Conservation (phyloP, 371 early-diverging fungal genomes). For the Mucor irregularis region DNA sequence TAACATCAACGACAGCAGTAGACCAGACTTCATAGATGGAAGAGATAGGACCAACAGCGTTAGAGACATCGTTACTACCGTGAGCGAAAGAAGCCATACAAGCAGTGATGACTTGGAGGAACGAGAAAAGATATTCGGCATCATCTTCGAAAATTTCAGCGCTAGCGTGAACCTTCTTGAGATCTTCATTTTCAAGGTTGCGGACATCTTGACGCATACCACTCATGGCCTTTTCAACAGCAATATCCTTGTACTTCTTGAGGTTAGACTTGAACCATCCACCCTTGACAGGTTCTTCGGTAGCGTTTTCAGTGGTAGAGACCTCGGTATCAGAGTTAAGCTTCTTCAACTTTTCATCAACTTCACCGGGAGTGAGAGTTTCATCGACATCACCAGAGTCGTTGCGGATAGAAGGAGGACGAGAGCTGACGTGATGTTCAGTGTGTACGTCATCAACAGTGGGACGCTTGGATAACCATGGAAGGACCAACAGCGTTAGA, state of each 20-base stretch:
- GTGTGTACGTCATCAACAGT: constrained; percentile 21
- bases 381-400: background rate
- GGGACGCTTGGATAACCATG: constrained; percentile 51
- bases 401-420: constrained; percentile 44
- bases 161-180: constrained; percentile 57
- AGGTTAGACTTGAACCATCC: background rate
- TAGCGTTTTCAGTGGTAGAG: background rate
- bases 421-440: constrained; percentile 28
- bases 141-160: constrained; percentile 75
- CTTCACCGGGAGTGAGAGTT: constrained; percentile 3
- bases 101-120: constrained; percentile 86
- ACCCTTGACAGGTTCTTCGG: background rate
- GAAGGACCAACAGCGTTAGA: constrained; percentile 59
- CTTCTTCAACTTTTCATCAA: background rate
- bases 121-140: constrained; percentile 83
- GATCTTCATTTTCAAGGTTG: constrained; percentile 47
- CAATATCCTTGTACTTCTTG: constrained; percentile 3
- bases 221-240: constrained; percentile 17
- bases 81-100: constrained; percentile 87
- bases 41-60: constrained; percentile 81
- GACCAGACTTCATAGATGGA: constrained; percentile 72
- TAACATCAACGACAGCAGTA: constrained; percentile 52
- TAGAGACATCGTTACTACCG: constrained; percentile 91
- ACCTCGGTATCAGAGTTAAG: background rate
- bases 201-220: constrained; percentile 67